Evolutionary conservation across 2,329 filamentous ascomycete species (phyloP), one percentile per base, ranked within the genome.

Genomic region (Dryadomyces quercivorus): DNA sequence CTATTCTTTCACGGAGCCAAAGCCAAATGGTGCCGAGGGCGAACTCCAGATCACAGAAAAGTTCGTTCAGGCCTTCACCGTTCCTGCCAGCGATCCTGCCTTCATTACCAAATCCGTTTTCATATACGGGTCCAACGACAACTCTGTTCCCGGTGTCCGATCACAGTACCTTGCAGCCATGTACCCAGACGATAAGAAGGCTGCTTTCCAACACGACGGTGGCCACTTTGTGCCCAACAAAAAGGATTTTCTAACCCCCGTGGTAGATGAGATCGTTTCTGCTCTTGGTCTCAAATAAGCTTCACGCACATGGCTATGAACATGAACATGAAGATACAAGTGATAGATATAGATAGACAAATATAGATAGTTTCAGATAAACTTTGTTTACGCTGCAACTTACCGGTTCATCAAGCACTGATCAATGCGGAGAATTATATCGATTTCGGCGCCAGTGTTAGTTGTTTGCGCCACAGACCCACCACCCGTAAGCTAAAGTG

Each of bases 221-320:
- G 53, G 53, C 36, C 53, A 55, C 50, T 55, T 55, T 26, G 53
- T 55, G 53, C 53, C 53, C 10, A 55, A 55, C 53, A 55, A 55
- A 44, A 55, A 52, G 13, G 53, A 51, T 42, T 55, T 55, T 18
- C 16, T 55, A 16, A 51, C 47, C 5, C 53, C 53, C 10, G 49
- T 55, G 31, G 44, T 51, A n/a, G 50, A 55, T 21, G 53, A 55
- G 36, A 55, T 55, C 18, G n/a, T 55, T 44, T 43, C 43, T 36
- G 53, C 50, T 18, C 50, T 55, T 47, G 53, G 50, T 22, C 49
- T 55, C 13, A 40, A 40, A 9, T 5, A n/a, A 16, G 38, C 13
- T 43, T 43, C 5, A 52, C 44, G 42, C 31, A 18, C 51, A 13
- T n/a, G 20, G n/a, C n/a, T n/a, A n/a, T n/a, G n/a, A n/a, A n/a